Base-by-base conservation (phyloP, 805 yeast species). In the Clavispora vitiphila region DNA sequence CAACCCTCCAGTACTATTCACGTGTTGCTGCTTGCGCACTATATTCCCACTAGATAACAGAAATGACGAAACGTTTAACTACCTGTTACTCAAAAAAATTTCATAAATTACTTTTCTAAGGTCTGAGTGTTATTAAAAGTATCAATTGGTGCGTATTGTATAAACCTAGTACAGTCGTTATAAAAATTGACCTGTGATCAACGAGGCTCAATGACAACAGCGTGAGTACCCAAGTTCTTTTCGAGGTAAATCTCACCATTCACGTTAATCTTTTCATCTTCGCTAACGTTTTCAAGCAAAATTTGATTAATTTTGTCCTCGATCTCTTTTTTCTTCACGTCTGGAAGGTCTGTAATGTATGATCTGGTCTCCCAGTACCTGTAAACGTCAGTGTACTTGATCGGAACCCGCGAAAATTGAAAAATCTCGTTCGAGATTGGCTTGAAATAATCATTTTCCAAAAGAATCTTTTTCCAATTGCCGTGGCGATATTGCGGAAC, bases 401-500 rank as follows among this genome's bases (percentile, higher is more conserved):
- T 55, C 10, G 53, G 51, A 35, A 57, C 49, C n/a, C 62, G 54
- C 41, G 61, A 58, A 39, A 58, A 58, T 11, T 49, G 54, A 39
- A 56, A 63, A 18, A 51, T 53, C 39, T 76, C 78, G 19, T 52
- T 46, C 15, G 50, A 44, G 1, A 70, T 64, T 0, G 58, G 50
- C 15, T 55, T 47, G 48, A 78, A 77, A 43, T 50, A 46, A 27
- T 59, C 56, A 10, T 42, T 21, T 14, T 34, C 36, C 11, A 39
- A 40, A 32, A 78, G 65, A 1, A 64, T 61, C 2, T 59, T 35
- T 41, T 65, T 64, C 85, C 85, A 80, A 10, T 50, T 47, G 12
- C 65, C 70, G 22, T 58, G 66, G 35, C 81, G 65, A 49, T 77
- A 80, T 57, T 80, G 84, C 5, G 86, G 85, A 22, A 79, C 81